phyloP scores from a whole-genome alignment of 371 early-diverging fungal species.

The Mucor circinelloides region DNA sequence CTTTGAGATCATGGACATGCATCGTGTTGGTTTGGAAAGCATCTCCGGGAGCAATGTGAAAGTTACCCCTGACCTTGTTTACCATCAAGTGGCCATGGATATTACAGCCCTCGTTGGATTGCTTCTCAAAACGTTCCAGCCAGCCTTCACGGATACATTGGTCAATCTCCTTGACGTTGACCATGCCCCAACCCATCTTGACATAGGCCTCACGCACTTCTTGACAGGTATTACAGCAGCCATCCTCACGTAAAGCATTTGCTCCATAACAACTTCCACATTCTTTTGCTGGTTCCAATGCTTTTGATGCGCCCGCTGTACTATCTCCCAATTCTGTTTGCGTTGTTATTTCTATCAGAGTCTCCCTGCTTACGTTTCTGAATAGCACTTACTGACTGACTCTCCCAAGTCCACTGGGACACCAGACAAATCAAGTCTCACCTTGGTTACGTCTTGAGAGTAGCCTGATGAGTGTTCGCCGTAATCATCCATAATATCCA shows the following conservation, averaged over 20 bases:
- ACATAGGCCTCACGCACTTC: slow-evolving; percentile 89
- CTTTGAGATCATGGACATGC: slow-evolving; percentile 85
- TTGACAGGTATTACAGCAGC: slow-evolving; percentile 96
- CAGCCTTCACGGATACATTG: slow-evolving; percentile 93
- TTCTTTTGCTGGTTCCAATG: slow-evolving; percentile 55
- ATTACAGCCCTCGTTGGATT: slow-evolving; percentile 89
- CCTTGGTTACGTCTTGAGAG: slow-evolving; percentile 80
- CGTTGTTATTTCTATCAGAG: no score
- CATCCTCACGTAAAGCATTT: slow-evolving; percentile 52
- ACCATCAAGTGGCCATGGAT: slow-evolving; percentile 82
- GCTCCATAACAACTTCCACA: slow-evolving; percentile 95
- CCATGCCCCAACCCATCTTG: slow-evolving; percentile 81
- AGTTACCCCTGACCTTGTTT: slow-evolving; percentile 91
- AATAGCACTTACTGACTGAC: slow-evolving; percentile 42
- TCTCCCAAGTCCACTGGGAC: slow-evolving; percentile 61
- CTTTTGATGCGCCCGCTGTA: slow-evolving; percentile 42
- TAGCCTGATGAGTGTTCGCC: slow-evolving; percentile 67
- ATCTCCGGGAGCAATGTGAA: slow-evolving; percentile 93
- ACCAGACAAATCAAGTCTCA: slow-evolving; percentile 74
- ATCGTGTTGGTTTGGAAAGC: slow-evolving; percentile 77
- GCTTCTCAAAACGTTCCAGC: slow-evolving; percentile 72
- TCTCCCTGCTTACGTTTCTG: not conserved
- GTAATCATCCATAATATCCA: slow-evolving; percentile 95
- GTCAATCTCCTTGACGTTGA: slow-evolving; percentile 72
- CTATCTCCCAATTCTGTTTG: slow-evolving; percentile 50